Percentiles rank a stretch among this genome's conserved stretches.
These are phyloP conservation scores for Cairneyella variabilis DNA, from an alignment of 495 filamentous ascomycete species.

Conservation along the genomic window DNA sequence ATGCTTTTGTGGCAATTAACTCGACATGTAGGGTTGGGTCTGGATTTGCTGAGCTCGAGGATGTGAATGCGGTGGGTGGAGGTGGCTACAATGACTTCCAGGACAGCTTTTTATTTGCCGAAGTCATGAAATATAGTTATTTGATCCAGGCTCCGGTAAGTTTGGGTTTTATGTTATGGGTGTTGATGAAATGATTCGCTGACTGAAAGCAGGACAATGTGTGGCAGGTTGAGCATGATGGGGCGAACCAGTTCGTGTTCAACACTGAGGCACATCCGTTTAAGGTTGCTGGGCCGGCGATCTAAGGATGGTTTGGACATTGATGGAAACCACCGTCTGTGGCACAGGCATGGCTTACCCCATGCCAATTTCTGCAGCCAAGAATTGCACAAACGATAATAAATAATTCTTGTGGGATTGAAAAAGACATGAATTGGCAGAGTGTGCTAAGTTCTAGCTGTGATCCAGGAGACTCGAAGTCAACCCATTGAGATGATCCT, in stretches of 20 bases:
- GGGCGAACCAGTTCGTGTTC: slow-evolving; percentile 65
- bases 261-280: slow-evolving; percentile 87
- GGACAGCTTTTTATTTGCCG: slow-evolving; percentile 89
- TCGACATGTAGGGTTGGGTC: slow-evolving; percentile 55
- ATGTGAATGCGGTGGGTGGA: slow-evolving; percentile 64
- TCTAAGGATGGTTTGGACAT: too few relatives aligned
- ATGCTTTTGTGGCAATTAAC: slow-evolving; percentile 70
- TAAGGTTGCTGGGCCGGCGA: slow-evolving; percentile 43
- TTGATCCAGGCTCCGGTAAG: slow-evolving; percentile 55
- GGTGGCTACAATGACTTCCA: slow-evolving; percentile 64
- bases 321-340: too few relatives aligned
- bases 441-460: too few relatives aligned
- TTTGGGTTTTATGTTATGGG: neutral
- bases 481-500: too few relatives aligned
- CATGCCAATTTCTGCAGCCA: too few relatives aligned
- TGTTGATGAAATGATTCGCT: neutral
- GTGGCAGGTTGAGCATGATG: slow-evolving; percentile 62
- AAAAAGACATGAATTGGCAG: too few relatives aligned
- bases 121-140: slow-evolving; percentile 84
- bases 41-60: slow-evolving; percentile 59
- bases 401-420: too few relatives aligned
- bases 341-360: too few relatives aligned
- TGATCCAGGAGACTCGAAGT: too few relatives aligned
- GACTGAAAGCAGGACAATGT: slow-evolving; percentile 41
- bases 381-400: too few relatives aligned